Base-by-base conservation (phyloP, 108 stramenopile species). In the Pseudonitzschia pungens region DNA sequence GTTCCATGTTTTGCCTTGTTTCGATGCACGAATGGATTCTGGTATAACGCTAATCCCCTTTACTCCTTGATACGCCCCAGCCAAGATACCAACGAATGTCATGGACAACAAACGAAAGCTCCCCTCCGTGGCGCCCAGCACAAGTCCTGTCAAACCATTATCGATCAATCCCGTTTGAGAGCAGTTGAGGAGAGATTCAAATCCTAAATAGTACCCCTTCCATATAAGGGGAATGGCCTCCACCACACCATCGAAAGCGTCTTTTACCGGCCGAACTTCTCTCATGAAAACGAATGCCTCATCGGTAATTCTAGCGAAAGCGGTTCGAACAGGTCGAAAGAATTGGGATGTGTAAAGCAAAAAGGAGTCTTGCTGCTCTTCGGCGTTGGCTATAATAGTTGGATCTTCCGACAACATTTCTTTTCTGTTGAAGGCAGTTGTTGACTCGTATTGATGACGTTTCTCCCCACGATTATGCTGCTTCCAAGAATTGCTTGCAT, bases 61-160 rank as follows among this genome's bases (percentile, higher is more conserved):
- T 40, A 67, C 22, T 10, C 55, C 59, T 63, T 77, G 77, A 52
- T 71, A 77, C 1, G 70, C 31, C 22, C 77, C 77, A 33, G 65
- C 70, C 5, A 59, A 40, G 36, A 67, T 20, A 20, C 77, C 77
- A 32, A 45, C 51, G 20, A 53, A 28, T 16, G 77, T 67, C 65
- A 77, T 65, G 14, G 56, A 41, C 14, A 45, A 36, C 33, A 70
- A 48, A 51, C 48, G 65, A 6, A 77, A 27, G 14, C 64, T 28
- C 14, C 77, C 77, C 9, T 52, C 59, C n/a, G 33, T 50, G 22
- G 50, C 0, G 58, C 71, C 77, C 0, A 28, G 2, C 29, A 77
- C 29, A 31, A 71, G 52, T 32, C 77, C 77, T 20, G 41, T 10
- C 12, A 68, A 7, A 44, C 77, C 77, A 57, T 62, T 58, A 12